These are phyloP conservation scores for Verticillium isaacii DNA, from an alignment of 2,329 filamentous ascomycete genomes.

Conservation along the genomic window DNA sequence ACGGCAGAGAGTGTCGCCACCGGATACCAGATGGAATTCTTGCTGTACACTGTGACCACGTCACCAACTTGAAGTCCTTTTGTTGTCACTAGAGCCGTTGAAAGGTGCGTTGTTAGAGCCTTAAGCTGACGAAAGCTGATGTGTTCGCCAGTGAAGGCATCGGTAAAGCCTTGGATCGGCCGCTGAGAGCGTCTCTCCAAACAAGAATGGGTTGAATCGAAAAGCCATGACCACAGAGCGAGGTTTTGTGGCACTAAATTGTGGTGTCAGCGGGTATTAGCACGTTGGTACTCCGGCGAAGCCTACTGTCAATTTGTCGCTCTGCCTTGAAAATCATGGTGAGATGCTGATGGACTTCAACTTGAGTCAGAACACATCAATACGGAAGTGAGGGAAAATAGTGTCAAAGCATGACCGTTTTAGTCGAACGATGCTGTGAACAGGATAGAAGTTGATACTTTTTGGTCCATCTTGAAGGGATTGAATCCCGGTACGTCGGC, in stretches of 20 bases:
- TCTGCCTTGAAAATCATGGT: background rate
- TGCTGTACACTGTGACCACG: slow-evolving; percentile 56
- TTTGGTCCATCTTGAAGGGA: background rate
- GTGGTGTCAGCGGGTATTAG: background rate
- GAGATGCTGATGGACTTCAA: background rate
- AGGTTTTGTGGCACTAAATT: slow-evolving; percentile 44
- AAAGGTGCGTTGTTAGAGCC: slow-evolving; percentile 50
- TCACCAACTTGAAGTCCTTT: slow-evolving; percentile 50
- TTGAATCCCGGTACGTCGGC: background rate
- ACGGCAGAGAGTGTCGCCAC: slow-evolving; percentile 52
- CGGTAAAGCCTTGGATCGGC: slow-evolving; percentile 47
- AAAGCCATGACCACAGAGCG: slow-evolving; percentile 58
- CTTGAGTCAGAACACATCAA: too few relatives aligned
- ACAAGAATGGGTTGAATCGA: slow-evolving; percentile 46
- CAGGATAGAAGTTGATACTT: too few relatives aligned
- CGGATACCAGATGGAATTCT: slow-evolving; percentile 64
- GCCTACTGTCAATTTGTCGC: background rate
- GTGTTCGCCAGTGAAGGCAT: slow-evolving; percentile 54
- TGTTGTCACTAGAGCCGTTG: slow-evolving; percentile 52
- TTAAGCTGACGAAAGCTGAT: slow-evolving; percentile 56
- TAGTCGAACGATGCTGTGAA: too few relatives aligned
- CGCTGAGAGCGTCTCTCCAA: slow-evolving; percentile 16
- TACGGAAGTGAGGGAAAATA: too few relatives aligned
- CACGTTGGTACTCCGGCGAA: background rate
- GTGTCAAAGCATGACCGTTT: too few relatives aligned